Conservation (phyloP, 352 stramenopile genomes). For the Halophytophthora batemanensis region DNA sequence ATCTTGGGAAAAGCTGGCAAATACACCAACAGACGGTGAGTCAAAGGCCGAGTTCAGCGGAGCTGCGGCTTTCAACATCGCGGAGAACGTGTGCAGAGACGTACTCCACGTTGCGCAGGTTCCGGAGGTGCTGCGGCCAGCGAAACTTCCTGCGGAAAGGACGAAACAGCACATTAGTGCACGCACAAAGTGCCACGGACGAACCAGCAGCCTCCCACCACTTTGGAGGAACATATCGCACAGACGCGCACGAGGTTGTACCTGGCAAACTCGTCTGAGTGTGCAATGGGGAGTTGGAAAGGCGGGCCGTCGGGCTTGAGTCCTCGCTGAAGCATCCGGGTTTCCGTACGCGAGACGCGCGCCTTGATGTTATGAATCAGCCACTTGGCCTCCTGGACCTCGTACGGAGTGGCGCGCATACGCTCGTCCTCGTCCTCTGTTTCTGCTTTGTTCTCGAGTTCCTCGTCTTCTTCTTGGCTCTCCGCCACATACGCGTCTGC, state of each 20-base stretch:
- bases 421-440: constrained; percentile 5
- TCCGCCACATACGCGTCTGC: background rate
- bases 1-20: constrained; percentile 48
- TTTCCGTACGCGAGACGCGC: constrained; percentile 29
- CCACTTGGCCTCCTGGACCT: constrained; percentile 24
- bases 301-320: constrained; percentile 33
- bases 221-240: background rate
- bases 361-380: constrained; percentile 27
- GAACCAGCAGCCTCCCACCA: background rate
- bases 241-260: constrained; percentile 1
- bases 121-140: constrained; percentile 64
- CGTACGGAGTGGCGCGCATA: constrained; percentile 3
- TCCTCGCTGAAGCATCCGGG: constrained; percentile 28
- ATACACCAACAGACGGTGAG: constrained; percentile 2
- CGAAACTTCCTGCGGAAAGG: constrained; percentile 58
- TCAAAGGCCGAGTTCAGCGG: too few relatives aligned
- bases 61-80: background rate
- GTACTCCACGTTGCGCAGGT: constrained; percentile 57
- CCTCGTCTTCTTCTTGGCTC: constrained; percentile 3
- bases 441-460: constrained; percentile 4
- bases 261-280: constrained; percentile 43
- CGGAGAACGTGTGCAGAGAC: constrained; percentile 13
- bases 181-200: background rate
- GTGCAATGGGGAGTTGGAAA: constrained; percentile 40
- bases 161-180: background rate